Base-by-base conservation (phyloP, 306 rosid genomes). In the Vicia sativa region DNA sequence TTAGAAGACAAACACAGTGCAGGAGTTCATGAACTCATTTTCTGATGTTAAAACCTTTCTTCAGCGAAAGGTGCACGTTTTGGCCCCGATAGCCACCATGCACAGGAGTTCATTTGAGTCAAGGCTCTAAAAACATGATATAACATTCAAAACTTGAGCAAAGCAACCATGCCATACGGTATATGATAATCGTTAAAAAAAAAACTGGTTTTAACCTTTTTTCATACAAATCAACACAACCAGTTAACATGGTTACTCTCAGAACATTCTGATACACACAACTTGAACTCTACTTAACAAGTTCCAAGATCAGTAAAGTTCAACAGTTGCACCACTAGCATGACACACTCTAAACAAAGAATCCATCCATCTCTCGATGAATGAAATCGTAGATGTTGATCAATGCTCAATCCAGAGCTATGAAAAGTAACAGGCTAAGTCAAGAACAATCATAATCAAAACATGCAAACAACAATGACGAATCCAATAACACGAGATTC, bases 381-480 rank as follows among this genome's bases (percentile, higher is more conserved):
- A 65, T 19, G 74, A 65, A 29, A 72, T 67, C 62, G 39, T 23
- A 57, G 35, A 54, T 18, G 65, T 25, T 64, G 23, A 48, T 13
- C 67, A 28, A 53, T 67, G 65, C 35, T 67, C 41, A 55, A 63
- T 69, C 65, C 43, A 50, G 45, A 54, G 21, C 56, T 31, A 65
- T 1, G 45, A 23, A 10, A 31, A 66, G 38, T 2, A 62, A 8
- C 6, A 44, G 48, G 68, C 46, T 6, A 46, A 18, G 62, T 21
- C 60, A 45, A 23, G 14, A 60, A 59, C n/a, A 15, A 57, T 42
- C 28, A 79, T 43, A 81, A 72, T 83, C 85, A 63, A 57, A 79
- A 67, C 96, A 87, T 83, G 85, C 88, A 85, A 39, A 59, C 54
- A 77, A 56, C 79, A 62, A 14, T 31, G 45, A 65, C 57, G 16